Percentiles rank a stretch among this genome's conserved stretches.
phyloP scores from a whole-genome alignment of 2,329 filamentous ascomycete genomes.

The Madurella fahalii region DNA sequence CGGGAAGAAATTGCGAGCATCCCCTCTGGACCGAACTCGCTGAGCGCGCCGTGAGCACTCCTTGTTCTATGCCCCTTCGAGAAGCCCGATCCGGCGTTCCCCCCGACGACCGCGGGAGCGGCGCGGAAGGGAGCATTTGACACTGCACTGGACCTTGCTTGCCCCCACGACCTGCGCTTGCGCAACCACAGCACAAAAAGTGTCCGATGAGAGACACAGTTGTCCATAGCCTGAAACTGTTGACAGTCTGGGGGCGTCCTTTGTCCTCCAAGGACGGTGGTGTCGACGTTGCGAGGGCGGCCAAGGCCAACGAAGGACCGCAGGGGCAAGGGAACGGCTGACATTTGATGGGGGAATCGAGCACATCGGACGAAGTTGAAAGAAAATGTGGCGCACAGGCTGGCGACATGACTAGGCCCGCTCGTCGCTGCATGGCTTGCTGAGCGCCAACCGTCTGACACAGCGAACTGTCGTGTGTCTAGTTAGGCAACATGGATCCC shows the following conservation, averaged over 20 bases:
- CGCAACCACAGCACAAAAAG: slow-evolving; percentile 37
- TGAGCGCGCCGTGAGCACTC: slow-evolving; percentile 35
- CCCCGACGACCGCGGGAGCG: slow-evolving; percentile 29
- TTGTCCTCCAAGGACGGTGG: slow-evolving; percentile 12
- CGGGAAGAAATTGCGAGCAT: neutral
- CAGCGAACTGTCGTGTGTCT: slow-evolving; percentile 12
- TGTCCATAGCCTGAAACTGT: slow-evolving; percentile 9
- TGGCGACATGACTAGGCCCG: slow-evolving; percentile 21
- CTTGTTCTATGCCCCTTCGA: slow-evolving; percentile 34
- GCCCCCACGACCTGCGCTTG: slow-evolving; percentile 35
- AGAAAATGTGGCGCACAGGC: slow-evolving; percentile 27
- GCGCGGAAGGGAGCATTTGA: slow-evolving; percentile 38
- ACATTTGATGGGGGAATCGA: slow-evolving; percentile 1
- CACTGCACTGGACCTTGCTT: slow-evolving; percentile 36
- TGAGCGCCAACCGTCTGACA: slow-evolving; percentile 12
- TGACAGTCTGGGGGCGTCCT: slow-evolving; percentile 5
- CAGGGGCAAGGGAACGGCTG: neutral
- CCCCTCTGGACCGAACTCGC: slow-evolving; percentile 14
- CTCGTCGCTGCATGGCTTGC: slow-evolving; percentile 7
- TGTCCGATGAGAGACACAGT: slow-evolving; percentile 37
- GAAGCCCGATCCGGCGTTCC: slow-evolving; percentile 32
- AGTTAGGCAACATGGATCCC: slow-evolving; percentile 24
- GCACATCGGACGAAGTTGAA: slow-evolving; percentile 20
- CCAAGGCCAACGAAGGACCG: neutral
- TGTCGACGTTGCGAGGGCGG: neutral